Evolutionary conservation across 2,329 filamentous ascomycete species (phyloP), one percentile per base, ranked within the genome.

Genomic region (Neoarthrinium moseri): DNA sequence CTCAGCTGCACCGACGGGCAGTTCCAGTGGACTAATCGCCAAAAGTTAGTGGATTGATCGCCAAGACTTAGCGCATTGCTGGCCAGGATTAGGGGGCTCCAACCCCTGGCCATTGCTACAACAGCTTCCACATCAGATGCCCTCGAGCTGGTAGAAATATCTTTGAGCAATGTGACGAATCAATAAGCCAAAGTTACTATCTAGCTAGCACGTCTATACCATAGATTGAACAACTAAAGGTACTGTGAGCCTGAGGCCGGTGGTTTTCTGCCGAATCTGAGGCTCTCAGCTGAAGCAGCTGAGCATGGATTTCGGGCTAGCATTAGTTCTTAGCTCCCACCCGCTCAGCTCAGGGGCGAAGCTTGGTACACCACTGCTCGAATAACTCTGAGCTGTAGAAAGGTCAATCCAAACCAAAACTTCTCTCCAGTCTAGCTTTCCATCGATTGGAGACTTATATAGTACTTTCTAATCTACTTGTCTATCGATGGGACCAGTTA

Each of bases 1-100:
- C 13, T 37, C 35, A 37, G 35, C 35, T 37, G 35, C 18, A n/a
- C 35, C 35, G 35, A 20, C 18, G 26, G 26, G 26, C 15, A 37
- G 35, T 23, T 37, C 3, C n/a, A 37, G 35, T 20, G 35, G 35
- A 37, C 35, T 23, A 8, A 37, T 22, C 35, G 17, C 35, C 20
- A 37, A 37, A 20, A 37, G 35, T 5, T 21, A 37, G 26, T 29
- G 26, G 26, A n/a, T 29, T 7, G n/a, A 7, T 29, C 8, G 8
- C n/a, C n/a, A n/a, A 29, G n/a, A 29, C 26, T 29, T 29, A 8
- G 26, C n/a, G 26, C 8, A 29, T 29, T n/a, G n/a, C n/a, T n/a
- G n/a, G n/a, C n/a, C n/a, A n/a, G n/a, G n/a, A n/a, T n/a, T n/a
- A n/a, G n/a, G n/a, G n/a, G n/a, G n/a, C n/a, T n/a, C n/a, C 26